Evolutionary conservation across 2,329 filamentous ascomycete genomes (phyloP).

Genomic region (Daldinia eschscholtzii): DNA sequence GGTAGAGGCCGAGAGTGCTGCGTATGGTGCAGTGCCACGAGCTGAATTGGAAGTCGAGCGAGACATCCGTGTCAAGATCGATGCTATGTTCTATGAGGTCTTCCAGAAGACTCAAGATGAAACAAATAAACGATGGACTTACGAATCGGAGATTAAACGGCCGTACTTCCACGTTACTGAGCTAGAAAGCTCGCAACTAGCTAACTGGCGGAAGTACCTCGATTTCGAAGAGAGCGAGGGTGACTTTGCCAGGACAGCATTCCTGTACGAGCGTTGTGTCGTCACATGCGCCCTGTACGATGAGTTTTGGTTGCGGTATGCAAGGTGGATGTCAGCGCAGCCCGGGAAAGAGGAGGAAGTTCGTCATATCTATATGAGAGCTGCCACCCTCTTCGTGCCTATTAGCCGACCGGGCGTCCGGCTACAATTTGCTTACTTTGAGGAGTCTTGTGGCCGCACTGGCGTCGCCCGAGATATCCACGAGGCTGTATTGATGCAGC

Average conservation of each 20-base stretch:
- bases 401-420: conserved; percentile 86
- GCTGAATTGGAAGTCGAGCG: conserved; percentile 85
- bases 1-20: conserved; percentile 73
- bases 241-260: conserved; percentile 78
- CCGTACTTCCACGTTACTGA: conserved; percentile 98
- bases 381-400: conserved; percentile 86
- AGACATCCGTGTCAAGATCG: conserved; percentile 83
- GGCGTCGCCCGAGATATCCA: conserved; percentile 89
- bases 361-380: conserved; percentile 90
- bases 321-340: conserved; percentile 90
- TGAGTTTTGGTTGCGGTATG: conserved; percentile 98
- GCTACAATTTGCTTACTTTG: conserved; percentile 93
- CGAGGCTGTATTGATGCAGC: conserved; percentile 77
- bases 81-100: conserved; percentile 82
- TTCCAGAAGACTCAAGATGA: conserved; percentile 87
- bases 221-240: conserved; percentile 94
- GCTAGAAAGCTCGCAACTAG: conserved; percentile 84
- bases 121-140: conserved; percentile 93
- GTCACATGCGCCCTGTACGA: conserved; percentile 96
- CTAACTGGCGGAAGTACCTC: conserved; percentile 95
- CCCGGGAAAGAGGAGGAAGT: conserved; percentile 87
- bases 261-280: conserved; percentile 93
- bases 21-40: conserved; percentile 66
- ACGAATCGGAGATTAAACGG: conserved; percentile 92
- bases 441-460: conserved; percentile 83